phyloP scores from a whole-genome alignment of 495 filamentous ascomycete genomes.

The Parachaetomium inaequale region DNA sequence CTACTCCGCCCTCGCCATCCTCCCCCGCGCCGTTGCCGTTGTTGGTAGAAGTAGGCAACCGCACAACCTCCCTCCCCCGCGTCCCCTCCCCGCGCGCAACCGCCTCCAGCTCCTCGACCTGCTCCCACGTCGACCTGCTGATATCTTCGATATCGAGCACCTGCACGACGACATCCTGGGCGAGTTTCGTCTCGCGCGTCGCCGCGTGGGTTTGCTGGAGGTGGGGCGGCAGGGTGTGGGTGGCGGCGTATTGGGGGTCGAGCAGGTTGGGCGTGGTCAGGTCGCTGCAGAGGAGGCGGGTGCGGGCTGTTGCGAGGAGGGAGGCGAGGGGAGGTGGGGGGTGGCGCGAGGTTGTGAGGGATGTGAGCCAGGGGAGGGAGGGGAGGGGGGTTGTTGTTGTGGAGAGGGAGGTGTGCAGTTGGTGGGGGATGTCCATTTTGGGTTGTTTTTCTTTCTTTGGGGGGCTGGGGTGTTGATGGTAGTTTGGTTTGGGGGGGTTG shows the following conservation, averaged over 20 bases:
- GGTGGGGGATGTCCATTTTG: constrained; percentile 15
- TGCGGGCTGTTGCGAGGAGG: constrained; percentile 72
- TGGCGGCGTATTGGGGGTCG: constrained; percentile 35
- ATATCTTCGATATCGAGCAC: constrained; percentile 83
- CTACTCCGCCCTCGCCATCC: constrained; percentile 7
- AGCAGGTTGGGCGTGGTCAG: constrained; percentile 59
- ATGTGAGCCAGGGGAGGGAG: constrained; percentile 38
- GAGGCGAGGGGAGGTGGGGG: constrained; percentile 63
- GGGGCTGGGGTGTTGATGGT: background rate
- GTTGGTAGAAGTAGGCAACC: constrained; percentile 51
- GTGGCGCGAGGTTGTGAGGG: constrained; percentile 30
- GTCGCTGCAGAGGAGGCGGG: constrained; percentile 76
- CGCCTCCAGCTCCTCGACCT: constrained; percentile 81
- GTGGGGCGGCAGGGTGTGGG: constrained; percentile 56
- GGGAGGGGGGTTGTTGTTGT: constrained; percentile 37
- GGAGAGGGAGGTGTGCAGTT: constrained; percentile 38
- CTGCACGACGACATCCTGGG: constrained; percentile 67
- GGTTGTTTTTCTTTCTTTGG: background rate
- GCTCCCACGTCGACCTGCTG: constrained; percentile 70
- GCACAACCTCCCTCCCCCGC: constrained; percentile 76
- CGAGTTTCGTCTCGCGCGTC: constrained; percentile 52
- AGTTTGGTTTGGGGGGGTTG: background rate
- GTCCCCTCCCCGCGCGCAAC: constrained; percentile 77
- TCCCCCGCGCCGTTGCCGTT: constrained; percentile 28
- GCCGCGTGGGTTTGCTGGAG: constrained; percentile 41